A percentile compares a stretch with the other conserved stretches of the same genome.
These are phyloP conservation scores for Globisporangium cederbergense DNA, from an alignment of 352 stramenopile species.

Conservation along the genomic window DNA sequence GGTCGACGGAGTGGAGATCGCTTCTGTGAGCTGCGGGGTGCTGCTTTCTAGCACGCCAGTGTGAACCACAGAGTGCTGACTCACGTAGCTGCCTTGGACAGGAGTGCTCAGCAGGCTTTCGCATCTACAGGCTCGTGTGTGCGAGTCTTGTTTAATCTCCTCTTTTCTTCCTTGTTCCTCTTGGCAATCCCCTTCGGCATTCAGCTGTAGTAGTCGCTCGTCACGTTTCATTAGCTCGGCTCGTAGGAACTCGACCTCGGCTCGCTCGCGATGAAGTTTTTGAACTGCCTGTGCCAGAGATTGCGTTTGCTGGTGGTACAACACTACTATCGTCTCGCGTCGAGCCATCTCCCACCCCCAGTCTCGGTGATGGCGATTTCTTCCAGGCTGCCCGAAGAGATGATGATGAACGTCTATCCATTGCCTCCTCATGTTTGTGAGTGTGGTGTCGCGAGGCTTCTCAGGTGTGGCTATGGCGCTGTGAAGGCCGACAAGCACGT, in stretches of 20 bases:
- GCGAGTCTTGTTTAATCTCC: background rate
- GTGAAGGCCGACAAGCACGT: no score
- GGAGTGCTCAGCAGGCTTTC: background rate
- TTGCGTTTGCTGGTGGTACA: no score
- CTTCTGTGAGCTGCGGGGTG: background rate
- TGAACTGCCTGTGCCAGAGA: background rate
- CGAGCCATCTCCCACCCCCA: background rate
- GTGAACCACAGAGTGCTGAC: background rate
- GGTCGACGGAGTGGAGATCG: background rate
- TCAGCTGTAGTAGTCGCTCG: background rate
- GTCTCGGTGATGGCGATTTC: background rate
- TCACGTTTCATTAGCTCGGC: background rate
- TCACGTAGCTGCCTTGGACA: background rate
- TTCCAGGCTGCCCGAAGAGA: background rate
- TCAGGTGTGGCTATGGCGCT: no score
- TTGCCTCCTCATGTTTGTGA: background rate
- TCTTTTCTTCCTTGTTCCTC: background rate
- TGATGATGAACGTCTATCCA: background rate
- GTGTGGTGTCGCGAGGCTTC: background rate
- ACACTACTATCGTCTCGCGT: background rate
- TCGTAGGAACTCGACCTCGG: background rate
- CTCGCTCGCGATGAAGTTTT: background rate
- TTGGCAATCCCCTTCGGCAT: background rate
- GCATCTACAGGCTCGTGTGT: background rate
- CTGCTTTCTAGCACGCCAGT: background rate